Evolutionary conservation across 2,329 filamentous ascomycete species (phyloP).

Genomic region (Colletotrichum echinochloae): DNA sequence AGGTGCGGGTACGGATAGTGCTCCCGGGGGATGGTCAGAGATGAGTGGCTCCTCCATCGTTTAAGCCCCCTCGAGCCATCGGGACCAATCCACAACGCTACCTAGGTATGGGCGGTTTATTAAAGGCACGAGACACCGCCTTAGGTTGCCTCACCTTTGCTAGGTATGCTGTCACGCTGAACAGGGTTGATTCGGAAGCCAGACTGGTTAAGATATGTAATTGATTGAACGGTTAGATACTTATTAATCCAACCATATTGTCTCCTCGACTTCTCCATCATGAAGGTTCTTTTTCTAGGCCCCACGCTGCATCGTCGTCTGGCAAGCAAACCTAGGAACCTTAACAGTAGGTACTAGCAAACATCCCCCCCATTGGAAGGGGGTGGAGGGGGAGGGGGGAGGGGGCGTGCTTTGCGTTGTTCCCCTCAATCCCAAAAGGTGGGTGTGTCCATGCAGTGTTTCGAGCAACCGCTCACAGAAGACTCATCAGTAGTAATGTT

Average conservation of each 20-base stretch:
- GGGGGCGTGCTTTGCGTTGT: conserved; percentile 31
- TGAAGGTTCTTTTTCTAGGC: not conserved
- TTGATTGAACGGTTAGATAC: not conserved
- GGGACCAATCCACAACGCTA: conserved; percentile 14
- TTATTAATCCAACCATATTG: not conserved
- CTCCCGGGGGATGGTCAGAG: conserved; percentile 36
- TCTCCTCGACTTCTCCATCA: not conserved
- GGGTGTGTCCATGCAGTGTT: conserved; percentile 33
- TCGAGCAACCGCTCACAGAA: conserved; percentile 28
- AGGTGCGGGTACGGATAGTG: conserved; percentile 40
- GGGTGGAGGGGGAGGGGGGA: too few relatives aligned
- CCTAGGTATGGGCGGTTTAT: conserved; percentile 9
- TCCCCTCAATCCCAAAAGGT: conserved; percentile 34
- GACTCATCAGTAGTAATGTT: not conserved
- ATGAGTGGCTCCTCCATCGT: conserved; percentile 35
- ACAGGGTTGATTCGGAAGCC: not conserved
- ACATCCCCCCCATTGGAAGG: conserved; percentile 6
- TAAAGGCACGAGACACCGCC: conserved; percentile 32
- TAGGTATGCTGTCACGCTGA: not conserved
- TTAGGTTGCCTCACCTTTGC: conserved; percentile 13
- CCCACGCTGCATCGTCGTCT: not conserved
- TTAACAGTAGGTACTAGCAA: conserved; percentile 1
- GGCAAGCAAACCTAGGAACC: not conserved
- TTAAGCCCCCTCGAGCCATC: conserved; percentile 19
- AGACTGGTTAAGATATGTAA: not conserved